Percentiles rank a stretch among this genome's conserved stretches.
These are phyloP conservation scores for Phoenix dactylifera DNA, from an alignment of 176 grass and related monocot genomes.

Conservation along the genomic window DNA sequence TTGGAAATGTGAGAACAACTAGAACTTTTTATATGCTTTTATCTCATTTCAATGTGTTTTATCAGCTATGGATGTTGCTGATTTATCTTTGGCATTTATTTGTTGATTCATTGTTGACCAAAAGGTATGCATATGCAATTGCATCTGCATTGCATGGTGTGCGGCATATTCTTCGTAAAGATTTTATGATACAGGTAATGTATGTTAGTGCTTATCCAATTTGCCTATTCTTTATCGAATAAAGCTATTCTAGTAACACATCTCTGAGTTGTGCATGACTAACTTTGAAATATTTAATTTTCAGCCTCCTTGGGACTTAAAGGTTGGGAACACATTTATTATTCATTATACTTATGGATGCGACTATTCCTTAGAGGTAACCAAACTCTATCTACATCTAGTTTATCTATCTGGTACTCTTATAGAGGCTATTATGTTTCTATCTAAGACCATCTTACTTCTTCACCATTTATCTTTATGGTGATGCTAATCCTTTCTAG, in stretches of 20 bases:
- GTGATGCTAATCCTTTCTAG: not conserved
- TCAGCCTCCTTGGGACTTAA: conserved; percentile 89
- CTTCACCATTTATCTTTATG: not conserved
- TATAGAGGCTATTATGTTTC: not conserved
- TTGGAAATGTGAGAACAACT: conserved; percentile 52
- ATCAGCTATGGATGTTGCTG: not conserved
- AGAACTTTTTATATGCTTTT: conserved; percentile 8
- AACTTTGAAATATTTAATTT: conserved; percentile 13
- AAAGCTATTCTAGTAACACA: too few species aligned
- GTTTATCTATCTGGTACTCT: not conserved
- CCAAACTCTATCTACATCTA: conserved; percentile 5
- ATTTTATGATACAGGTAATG: conserved; percentile 94
- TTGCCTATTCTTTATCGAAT: too few species aligned
- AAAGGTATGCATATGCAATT: conserved; percentile 88
- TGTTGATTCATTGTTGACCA: not conserved
- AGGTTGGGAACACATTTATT: conserved; percentile 78
- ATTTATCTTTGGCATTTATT: not conserved
- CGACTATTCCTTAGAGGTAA: conserved; percentile 81
- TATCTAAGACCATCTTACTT: too few species aligned
- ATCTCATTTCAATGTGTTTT: not conserved
- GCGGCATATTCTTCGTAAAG: conserved; percentile 62
- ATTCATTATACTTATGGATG: conserved; percentile 99
- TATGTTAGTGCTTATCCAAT: too few species aligned
- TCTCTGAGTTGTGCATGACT: not conserved
- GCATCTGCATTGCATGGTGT: conserved; percentile 93